These are phyloP conservation scores for Yamadazyma membranifaciens DNA, from an alignment of 1,139 yeast genomes.

Conservation along the genomic window DNA sequence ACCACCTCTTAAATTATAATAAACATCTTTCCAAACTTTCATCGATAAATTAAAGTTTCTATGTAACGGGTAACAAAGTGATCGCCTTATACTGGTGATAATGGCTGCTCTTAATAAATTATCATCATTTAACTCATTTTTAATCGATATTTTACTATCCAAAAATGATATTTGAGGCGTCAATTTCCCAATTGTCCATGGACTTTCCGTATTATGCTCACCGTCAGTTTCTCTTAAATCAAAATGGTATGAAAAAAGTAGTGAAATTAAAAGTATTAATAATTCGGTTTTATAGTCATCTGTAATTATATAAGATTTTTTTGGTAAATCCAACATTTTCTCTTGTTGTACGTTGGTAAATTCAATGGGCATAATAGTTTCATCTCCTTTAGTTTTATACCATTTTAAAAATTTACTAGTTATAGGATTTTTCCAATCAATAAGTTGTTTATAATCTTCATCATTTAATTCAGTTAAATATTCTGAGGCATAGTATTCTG, in stretches of 20 bases:
- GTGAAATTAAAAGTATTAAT: conserved; percentile 59
- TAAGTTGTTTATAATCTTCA: conserved; percentile 48
- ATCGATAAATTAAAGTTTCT: conserved; percentile 61
- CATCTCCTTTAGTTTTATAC: conserved; percentile 35
- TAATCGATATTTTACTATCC: conserved; percentile 54
- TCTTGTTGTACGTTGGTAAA: conserved; percentile 63
- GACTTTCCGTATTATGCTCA: conserved; percentile 80
- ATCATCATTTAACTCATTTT: conserved; percentile 28
- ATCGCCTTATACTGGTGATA: conserved; percentile 63
- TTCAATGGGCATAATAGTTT: conserved; percentile 39
- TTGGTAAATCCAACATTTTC: conserved; percentile 66
- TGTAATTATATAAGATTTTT: conserved; percentile 55
- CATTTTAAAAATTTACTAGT: conserved; percentile 45
- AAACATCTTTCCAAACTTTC: conserved; percentile 76
- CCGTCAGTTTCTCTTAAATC: conserved; percentile 77
- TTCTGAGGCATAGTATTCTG: conserved; percentile 88
- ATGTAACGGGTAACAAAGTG: conserved; percentile 77
- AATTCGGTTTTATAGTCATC: conserved; percentile 45
- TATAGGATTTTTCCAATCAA: conserved; percentile 58
- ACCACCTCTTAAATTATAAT: conserved; percentile 64
- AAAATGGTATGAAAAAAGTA: conserved; percentile 71
- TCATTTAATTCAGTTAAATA: conserved; percentile 54
- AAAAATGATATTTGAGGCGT: conserved; percentile 74
- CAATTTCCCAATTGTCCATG: conserved; percentile 90
- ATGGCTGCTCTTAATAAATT: conserved; percentile 49